Percentiles rank a stretch among this genome's conserved stretches.
Conservation (phyloP, 495 filamentous ascomycete species). For the Penicillium chermesinum region DNA sequence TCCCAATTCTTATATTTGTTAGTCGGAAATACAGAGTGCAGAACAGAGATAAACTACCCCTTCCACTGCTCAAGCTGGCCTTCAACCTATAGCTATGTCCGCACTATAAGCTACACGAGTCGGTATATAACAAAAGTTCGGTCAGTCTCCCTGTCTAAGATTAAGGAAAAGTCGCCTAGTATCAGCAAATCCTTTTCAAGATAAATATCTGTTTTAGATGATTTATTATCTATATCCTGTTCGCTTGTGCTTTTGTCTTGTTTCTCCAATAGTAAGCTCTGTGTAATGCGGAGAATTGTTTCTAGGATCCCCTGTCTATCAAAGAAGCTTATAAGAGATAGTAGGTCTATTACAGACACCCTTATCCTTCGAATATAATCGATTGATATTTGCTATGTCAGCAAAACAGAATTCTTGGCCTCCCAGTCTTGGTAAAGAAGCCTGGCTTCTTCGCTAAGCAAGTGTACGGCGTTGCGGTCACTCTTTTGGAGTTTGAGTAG, state of each 20-base stretch:
- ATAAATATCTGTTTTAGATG: constrained; percentile 1
- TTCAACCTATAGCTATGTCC: constrained; percentile 23
- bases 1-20: constrained; percentile 31
- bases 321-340: constrained; percentile 27
- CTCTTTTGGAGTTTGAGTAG: constrained; percentile 25
- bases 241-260: not conserved
- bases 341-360: constrained; percentile 18
- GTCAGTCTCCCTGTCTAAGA: constrained; percentile 19
- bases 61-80: constrained; percentile 29
- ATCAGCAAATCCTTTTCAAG: constrained; percentile 42
- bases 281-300: not conserved
- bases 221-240: not conserved
- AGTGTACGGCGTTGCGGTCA: not conserved
- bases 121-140: constrained; percentile 17
- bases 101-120: constrained; percentile 19
- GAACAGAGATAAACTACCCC: constrained; percentile 30
- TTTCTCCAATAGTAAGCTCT: not conserved
- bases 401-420: constrained; percentile 20
- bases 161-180: constrained; percentile 39
- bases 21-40: constrained; percentile 34
- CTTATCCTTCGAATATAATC: constrained; percentile 16
- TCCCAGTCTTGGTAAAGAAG: constrained; percentile 17
- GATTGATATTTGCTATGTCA: constrained; percentile 32
- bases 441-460: not conserved
- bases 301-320: constrained; percentile 12